Evolutionary conservation across 345 rosid genomes (phyloP).

Genomic region (Heritiera fomes): DNA sequence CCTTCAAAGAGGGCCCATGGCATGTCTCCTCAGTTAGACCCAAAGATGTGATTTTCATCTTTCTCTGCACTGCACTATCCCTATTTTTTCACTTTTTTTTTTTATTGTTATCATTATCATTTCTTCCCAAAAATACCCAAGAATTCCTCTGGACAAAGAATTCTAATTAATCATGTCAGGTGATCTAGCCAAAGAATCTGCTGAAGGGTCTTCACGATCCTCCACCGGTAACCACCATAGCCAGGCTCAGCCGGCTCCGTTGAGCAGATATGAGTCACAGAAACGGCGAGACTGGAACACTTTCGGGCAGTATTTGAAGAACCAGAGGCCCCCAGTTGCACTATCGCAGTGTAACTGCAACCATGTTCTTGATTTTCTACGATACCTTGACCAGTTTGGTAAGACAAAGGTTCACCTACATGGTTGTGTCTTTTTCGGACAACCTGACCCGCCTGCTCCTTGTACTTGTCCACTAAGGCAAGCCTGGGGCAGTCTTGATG

Average conservation of each 20-base stretch:
- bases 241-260: constrained; percentile 35
- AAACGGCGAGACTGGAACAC: constrained; percentile 89
- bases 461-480: constrained; percentile 80
- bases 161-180: constrained; percentile 34
- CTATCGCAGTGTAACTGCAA: constrained; percentile 55
- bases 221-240: constrained; percentile 24
- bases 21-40: constrained; percentile 51
- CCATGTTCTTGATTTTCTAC: constrained; percentile 72
- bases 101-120: constrained; percentile 9
- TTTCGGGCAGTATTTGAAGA: constrained; percentile 77
- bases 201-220: constrained; percentile 52
- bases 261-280: constrained; percentile 86
- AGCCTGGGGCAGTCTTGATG: constrained; percentile 97
- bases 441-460: constrained; percentile 81
- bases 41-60: constrained; percentile 56
- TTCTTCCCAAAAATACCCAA: constrained; percentile 30
- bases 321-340: constrained; percentile 66
- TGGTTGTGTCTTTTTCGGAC: constrained; percentile 77
- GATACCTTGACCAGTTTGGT: constrained; percentile 83
- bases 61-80: constrained; percentile 32
- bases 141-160: constrained; percentile 20
- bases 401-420: constrained; percentile 80
- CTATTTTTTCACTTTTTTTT: constrained; percentile 28
- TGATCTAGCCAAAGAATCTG: constrained; percentile 34
- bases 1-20: constrained; percentile 52